Conservation (phyloP, 805 yeast species). For the Yarrowia yakushimensis region DNA sequence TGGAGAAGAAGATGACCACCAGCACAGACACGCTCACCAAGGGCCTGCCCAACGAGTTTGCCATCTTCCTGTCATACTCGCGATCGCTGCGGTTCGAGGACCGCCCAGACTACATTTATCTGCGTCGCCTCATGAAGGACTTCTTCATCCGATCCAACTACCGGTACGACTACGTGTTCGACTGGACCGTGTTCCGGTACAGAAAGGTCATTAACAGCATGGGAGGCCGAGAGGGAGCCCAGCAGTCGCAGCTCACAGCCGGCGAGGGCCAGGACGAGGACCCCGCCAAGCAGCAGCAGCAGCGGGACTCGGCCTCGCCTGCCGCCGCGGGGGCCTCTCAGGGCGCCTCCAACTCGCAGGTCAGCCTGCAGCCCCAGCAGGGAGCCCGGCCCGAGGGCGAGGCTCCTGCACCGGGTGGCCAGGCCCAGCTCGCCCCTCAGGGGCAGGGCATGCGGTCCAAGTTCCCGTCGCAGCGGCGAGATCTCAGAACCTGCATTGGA, state of each 20-base stretch:
- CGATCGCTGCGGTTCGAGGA: constrained; percentile 91
- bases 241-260: neutral
- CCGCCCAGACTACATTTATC: constrained; percentile 87
- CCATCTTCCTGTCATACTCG: constrained; percentile 81
- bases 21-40: constrained; percentile 81
- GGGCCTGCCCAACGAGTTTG: constrained; percentile 89
- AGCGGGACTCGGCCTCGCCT: constrained; percentile 15
- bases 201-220: constrained; percentile 29
- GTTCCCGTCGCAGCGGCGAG: constrained; percentile 17
- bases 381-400: neutral
- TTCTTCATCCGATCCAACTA: constrained; percentile 83
- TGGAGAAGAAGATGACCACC: constrained; percentile 91
- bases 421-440: neutral
- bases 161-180: constrained; percentile 90
- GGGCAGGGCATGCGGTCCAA: constrained; percentile 13
- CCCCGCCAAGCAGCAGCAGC: constrained; percentile 24
- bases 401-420: neutral
- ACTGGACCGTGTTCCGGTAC: constrained; percentile 89
- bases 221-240: constrained; percentile 8
- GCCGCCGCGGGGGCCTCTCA: constrained; percentile 15
- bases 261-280: constrained; percentile 23
- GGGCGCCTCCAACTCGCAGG: constrained; percentile 26
- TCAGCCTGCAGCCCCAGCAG: constrained; percentile 26
- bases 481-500: constrained; percentile 21
- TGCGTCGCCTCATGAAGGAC: constrained; percentile 86